Conservation (phyloP, 2,329 filamentous ascomycete species). For the Rutstroemia sydowiana region DNA sequence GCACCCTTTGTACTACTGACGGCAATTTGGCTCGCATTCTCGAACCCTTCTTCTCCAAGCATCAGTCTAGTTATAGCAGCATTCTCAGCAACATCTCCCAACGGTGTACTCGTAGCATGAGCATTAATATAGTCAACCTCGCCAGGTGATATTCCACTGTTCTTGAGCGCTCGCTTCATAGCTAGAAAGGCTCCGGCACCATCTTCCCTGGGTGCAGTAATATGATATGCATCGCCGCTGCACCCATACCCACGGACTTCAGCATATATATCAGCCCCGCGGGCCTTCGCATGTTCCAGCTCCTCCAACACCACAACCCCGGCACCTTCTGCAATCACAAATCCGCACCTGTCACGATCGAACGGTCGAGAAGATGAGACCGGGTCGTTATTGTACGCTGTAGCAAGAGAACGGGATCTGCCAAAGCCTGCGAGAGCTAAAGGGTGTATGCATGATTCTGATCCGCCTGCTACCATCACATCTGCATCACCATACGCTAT, state of each 20-base stretch:
- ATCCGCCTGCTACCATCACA: conserved; percentile 92
- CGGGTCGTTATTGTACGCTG: conserved; percentile 68
- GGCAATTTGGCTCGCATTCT: conserved; percentile 57
- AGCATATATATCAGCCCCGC: conserved; percentile 78
- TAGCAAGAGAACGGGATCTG: conserved; percentile 77
- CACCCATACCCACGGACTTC: conserved; percentile 85
- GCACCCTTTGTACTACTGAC: conserved; percentile 94
- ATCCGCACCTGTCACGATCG: conserved; percentile 70
- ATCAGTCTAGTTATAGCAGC: conserved; percentile 72
- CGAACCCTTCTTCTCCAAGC: conserved; percentile 61
- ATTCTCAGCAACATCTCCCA: conserved; percentile 87
- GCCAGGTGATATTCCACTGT: conserved; percentile 60
- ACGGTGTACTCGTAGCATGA: conserved; percentile 79
- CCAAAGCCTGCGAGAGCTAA: conserved; percentile 89
- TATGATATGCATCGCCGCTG: conserved; percentile 85
- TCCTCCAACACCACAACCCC: conserved; percentile 86
- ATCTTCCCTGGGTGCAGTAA: conserved; percentile 81
- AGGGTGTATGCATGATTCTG: conserved; percentile 93
- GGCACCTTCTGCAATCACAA: conserved; percentile 89
- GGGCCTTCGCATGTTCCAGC: conserved; percentile 72
- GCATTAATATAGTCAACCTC: conserved; percentile 90
- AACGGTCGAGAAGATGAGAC: conserved; percentile 75
- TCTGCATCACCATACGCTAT: conserved; percentile 87
- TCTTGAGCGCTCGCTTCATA: conserved; percentile 75
- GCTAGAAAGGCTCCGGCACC: conserved; percentile 75